Conservation (phyloP, 2,329 filamentous ascomycete species). For the Phoma sp. region DNA sequence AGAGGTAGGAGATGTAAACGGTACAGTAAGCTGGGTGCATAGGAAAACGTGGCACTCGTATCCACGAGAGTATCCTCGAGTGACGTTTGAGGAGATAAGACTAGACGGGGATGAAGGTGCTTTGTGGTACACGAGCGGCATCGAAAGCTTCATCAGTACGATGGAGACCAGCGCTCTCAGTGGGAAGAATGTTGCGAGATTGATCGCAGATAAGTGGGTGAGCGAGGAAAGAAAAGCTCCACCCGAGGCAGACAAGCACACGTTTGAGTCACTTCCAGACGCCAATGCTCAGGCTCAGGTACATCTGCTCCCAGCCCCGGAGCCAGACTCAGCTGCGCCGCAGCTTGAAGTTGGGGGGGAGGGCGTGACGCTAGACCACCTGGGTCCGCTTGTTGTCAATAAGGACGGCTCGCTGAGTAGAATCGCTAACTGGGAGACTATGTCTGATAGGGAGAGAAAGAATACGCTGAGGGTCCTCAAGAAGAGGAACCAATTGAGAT, state of each 20-base stretch:
- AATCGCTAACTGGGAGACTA: slow-evolving; percentile 74
- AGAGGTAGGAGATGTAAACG: slow-evolving; percentile 40
- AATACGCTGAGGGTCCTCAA: slow-evolving; percentile 71
- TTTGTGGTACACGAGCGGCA: slow-evolving; percentile 71
- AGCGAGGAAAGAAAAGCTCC: background rate
- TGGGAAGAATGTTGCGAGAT: slow-evolving; percentile 80
- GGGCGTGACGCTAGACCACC: slow-evolving; percentile 65
- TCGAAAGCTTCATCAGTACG: slow-evolving; percentile 93
- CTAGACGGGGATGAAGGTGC: slow-evolving; percentile 53
- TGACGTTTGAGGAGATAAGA: slow-evolving; percentile 83
- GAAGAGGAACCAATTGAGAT: slow-evolving; percentile 69
- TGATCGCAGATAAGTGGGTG: slow-evolving; percentile 69
- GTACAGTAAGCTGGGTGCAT: slow-evolving; percentile 40
- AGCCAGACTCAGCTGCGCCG: slow-evolving; percentile 10
- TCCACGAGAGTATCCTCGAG: slow-evolving; percentile 80
- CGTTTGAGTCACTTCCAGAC: background rate
- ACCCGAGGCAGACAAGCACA: background rate
- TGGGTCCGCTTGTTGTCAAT: slow-evolving; percentile 78
- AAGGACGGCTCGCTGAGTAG: slow-evolving; percentile 72
- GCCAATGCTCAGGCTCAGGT: background rate
- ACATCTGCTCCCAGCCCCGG: background rate
- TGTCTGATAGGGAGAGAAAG: slow-evolving; percentile 70
- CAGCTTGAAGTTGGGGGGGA: slow-evolving; percentile 43
- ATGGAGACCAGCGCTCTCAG: slow-evolving; percentile 97
- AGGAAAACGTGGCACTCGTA: slow-evolving; percentile 79